These are phyloP conservation scores for Osmanthus fragrans DNA, from an alignment of 257 asterid genomes.

Conservation along the genomic window DNA sequence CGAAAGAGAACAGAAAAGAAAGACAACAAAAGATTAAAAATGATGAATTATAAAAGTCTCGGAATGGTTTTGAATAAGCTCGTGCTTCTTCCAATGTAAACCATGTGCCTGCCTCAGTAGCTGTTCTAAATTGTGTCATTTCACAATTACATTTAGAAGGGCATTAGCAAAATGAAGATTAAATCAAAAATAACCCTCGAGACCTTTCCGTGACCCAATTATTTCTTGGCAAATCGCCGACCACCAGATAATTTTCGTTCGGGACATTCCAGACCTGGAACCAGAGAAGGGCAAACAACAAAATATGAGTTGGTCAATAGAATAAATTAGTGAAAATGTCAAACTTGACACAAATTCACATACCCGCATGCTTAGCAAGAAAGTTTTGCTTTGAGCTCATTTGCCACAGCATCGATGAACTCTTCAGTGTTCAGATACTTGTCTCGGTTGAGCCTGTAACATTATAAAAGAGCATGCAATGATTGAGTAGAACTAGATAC, in stretches of 20 bases:
- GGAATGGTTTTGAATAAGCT: background rate
- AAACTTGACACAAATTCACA: constrained; percentile 7
- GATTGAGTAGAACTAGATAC: background rate
- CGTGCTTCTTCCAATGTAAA: constrained; percentile 15
- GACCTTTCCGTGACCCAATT: background rate
- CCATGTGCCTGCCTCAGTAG: background rate
- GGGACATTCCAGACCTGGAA: constrained; percentile 23
- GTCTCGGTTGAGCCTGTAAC: constrained; percentile 62
- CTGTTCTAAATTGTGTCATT: background rate
- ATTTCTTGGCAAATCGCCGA: constrained; percentile 9
- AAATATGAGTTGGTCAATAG: background rate
- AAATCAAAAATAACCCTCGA: constrained; percentile 12
- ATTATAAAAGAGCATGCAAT: background rate
- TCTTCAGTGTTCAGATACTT: constrained; percentile 80
- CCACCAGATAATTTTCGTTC: constrained; percentile 13
- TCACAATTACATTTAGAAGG: constrained; percentile 11
- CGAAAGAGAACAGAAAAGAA: too few species aligned
- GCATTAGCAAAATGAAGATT: constrained; percentile 25
- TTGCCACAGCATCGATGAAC: constrained; percentile 92
- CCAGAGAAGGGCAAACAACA: background rate
- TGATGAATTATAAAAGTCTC: too few species aligned
- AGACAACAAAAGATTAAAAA: too few species aligned
- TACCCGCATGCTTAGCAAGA: constrained; percentile 42
- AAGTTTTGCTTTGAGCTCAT: constrained; percentile 77
- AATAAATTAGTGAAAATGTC: too few species aligned